Conservation (phyloP, 805 yeast genomes). For the Grigorovia yakushimaensis region DNA sequence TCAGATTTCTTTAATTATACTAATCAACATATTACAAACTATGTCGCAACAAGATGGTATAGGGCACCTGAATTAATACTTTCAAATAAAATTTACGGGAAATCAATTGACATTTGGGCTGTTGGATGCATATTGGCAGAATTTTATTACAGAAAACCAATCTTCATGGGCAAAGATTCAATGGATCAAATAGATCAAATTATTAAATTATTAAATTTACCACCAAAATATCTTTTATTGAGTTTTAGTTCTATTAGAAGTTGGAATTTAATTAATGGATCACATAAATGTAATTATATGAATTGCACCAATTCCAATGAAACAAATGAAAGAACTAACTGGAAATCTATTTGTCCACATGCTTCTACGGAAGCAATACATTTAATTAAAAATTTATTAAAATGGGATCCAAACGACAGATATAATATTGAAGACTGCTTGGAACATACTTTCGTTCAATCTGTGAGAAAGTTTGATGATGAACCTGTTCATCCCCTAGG, state of each 20-base stretch:
- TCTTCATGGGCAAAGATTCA: slow-evolving; percentile 69
- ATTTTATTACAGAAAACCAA: slow-evolving; percentile 67
- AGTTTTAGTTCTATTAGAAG: slow-evolving; percentile 39
- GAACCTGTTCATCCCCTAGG: slow-evolving; percentile 43
- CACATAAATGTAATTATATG: background rate
- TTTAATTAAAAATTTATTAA: slow-evolving; percentile 44
- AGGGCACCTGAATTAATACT: slow-evolving; percentile 86
- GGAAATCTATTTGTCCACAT: slow-evolving; percentile 53
- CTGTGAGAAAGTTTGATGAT: slow-evolving; percentile 43
- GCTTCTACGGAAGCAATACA: slow-evolving; percentile 44
- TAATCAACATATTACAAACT: slow-evolving; percentile 51
- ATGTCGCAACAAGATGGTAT: slow-evolving; percentile 94
- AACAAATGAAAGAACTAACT: slow-evolving; percentile 17
- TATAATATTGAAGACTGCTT: slow-evolving; percentile 47
- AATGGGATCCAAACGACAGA: slow-evolving; percentile 56
- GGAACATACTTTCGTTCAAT: slow-evolving; percentile 43
- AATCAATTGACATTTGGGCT: slow-evolving; percentile 85
- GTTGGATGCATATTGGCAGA: slow-evolving; percentile 87
- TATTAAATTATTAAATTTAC: slow-evolving; percentile 61
- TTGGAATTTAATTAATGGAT: slow-evolving; percentile 34
- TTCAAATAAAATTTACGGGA: slow-evolving; percentile 47
- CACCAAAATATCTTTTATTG: slow-evolving; percentile 38
- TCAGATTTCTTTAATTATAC: background rate
- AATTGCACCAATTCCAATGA: background rate
- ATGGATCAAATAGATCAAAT: slow-evolving; percentile 64